Evolutionary conservation across 2,329 filamentous ascomycete species (phyloP).

Genomic region (Akanthomyces dipterigenus): DNA sequence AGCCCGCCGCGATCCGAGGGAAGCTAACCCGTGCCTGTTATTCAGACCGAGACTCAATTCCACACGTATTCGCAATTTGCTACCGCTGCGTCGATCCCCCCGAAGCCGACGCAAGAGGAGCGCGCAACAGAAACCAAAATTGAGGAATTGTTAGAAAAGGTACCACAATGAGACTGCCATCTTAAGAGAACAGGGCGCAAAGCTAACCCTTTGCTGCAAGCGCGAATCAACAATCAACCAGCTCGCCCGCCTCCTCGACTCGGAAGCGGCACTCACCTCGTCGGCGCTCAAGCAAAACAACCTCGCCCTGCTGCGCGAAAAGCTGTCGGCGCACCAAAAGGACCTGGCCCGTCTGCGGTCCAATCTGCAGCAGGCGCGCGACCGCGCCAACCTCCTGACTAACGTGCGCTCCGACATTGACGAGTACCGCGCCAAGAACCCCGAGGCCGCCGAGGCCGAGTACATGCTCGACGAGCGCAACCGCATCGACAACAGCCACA

Average conservation of each 20-base stretch:
- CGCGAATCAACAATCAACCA: conserved; percentile 76
- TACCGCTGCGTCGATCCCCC: conserved; percentile 68
- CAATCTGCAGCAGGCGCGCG: conserved; percentile 68
- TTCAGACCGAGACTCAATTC: conserved; percentile 74
- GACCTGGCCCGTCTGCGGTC: conserved; percentile 72
- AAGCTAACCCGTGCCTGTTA: not conserved
- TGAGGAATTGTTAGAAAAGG: conserved; percentile 77
- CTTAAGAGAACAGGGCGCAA: not conserved
- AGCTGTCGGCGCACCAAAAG: conserved; percentile 77
- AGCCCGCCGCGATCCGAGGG: not conserved
- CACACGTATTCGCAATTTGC: conserved; percentile 90
- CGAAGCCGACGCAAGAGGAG: conserved; percentile 82
- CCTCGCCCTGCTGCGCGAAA: conserved; percentile 81
- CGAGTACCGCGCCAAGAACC: conserved; percentile 76
- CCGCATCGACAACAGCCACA: conserved; percentile 82
- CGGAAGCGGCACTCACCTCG: conserved; percentile 76
- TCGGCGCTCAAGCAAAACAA: conserved; percentile 98
- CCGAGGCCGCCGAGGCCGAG: conserved; percentile 79
- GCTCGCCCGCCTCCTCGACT: conserved; percentile 84
- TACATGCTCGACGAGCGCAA: conserved; percentile 93
- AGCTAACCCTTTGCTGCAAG: conserved; percentile 37
- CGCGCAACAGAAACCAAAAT: conserved; percentile 71
- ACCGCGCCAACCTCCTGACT: conserved; percentile 82
- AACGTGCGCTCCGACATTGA: conserved; percentile 90
- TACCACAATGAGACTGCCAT: conserved; percentile 24